Evolutionary conservation across 352 stramenopile species (phyloP), one percentile per base, ranked within the genome.

Genomic region (Pythium phragmitis): DNA sequence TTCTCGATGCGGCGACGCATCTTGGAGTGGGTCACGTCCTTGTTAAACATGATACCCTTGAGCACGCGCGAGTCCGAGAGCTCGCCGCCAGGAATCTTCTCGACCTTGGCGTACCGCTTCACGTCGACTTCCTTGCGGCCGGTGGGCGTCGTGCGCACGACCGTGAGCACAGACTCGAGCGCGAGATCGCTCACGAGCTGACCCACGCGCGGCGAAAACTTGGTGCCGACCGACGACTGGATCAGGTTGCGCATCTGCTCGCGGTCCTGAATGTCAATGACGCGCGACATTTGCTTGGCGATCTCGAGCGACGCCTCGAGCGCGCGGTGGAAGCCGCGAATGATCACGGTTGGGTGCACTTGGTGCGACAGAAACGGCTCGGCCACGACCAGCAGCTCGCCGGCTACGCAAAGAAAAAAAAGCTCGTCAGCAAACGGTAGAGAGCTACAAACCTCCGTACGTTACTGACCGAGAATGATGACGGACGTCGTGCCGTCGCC

Each of bases 401-500:
- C 98, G 7, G 96, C 90, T 95, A 64, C 7, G 57, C 47, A 65
- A 48, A 39, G 7, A 13, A 9, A 39, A 39, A 39, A 39, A 13
- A 11, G 7, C 34, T 13, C 7, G 34, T 13, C 34, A 39, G 34
- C 3, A 13, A 30, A 3, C 26, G 2, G 3, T 30, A 30, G 26
- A 30, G 26, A 30, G 26, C 3, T 30, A 30, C 26, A 30, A 30
- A 30, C 26, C 26, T 30, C 14, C 14, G 14, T 16, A 16, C 7
- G 7, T 30, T 30, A 50, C 76, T 39, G 59, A 89, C 83, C 88
- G 45, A 99, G 80, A 58, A 99, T 99, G 80, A 99, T 99, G 47
- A 99, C 98, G 36, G 94, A 99, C n/a, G 98, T 99, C 33, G 98
- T 99, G 62, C 98, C 98, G 76, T 99, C 98, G 43, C 98, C 98